Conservation (phyloP, 2,329 filamentous ascomycete species). For the Coniochaeta sp. region DNA sequence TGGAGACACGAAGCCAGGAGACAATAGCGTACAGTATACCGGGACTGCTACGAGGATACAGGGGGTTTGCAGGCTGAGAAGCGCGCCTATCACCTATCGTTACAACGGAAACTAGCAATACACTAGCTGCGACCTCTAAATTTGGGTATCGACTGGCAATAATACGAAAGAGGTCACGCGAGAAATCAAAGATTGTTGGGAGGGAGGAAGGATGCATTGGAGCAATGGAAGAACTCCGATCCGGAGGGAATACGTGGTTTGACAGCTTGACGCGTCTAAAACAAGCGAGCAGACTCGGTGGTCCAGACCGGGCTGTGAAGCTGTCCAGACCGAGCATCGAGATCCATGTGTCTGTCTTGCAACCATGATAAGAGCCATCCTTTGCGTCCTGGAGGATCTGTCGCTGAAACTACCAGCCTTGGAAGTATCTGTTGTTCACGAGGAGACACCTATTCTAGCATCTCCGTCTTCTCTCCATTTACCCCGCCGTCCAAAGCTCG, state of each 20-base stretch:
- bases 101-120: neutral
- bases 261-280: neutral
- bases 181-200: neutral
- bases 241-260: too few relatives aligned
- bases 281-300: neutral
- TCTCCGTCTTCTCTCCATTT: neutral
- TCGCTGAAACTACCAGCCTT: neutral
- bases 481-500: neutral
- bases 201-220: neutral
- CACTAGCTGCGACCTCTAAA: neutral
- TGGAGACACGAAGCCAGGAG: too few relatives aligned
- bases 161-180: neutral
- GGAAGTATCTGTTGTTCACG: neutral
- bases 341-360: neutral
- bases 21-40: too few relatives aligned
- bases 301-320: neutral
- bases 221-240: too few relatives aligned
- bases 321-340: neutral
- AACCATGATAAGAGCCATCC: neutral
- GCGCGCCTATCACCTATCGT: neutral
- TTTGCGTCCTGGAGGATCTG: neutral
- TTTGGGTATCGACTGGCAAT: neutral
- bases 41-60: too few relatives aligned
- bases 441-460: neutral
- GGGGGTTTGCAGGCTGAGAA: neutral